A percentile compares a stretch with the other conserved stretches of the same genome.
phyloP scores from a whole-genome alignment of 2,329 filamentous ascomycete genomes.

The Pestalotiopsis fici region DNA sequence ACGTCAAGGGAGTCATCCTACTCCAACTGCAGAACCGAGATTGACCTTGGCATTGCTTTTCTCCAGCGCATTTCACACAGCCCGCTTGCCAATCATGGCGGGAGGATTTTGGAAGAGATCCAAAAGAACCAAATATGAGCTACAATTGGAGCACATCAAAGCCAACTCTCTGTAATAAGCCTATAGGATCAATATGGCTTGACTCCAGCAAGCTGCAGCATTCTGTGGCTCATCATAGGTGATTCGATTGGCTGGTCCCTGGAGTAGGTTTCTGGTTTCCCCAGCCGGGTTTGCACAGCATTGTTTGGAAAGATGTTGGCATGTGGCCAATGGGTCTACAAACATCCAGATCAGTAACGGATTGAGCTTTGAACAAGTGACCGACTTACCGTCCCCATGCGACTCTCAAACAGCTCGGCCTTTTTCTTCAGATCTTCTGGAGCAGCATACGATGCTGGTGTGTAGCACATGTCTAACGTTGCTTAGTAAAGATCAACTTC shows the following conservation, averaged over 20 bases:
- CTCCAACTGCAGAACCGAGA: neutral
- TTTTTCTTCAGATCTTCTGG: neutral
- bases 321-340: neutral
- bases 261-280: neutral
- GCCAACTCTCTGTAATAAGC: neutral
- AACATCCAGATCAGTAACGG: neutral
- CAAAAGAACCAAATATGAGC: neutral
- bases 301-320: neutral
- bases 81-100: neutral
- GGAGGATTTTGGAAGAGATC: neutral
- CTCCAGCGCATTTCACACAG: neutral
- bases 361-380: neutral
- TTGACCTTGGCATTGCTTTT: neutral
- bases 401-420: neutral
- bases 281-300: neutral
- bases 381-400: neutral
- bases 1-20: neutral
- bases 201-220: neutral
- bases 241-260: neutral
- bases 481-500: neutral
- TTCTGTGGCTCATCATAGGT: neutral
- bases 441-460: neutral
- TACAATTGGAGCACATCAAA: neutral
- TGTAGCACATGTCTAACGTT: neutral
- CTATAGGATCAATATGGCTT: neutral